These are phyloP conservation scores for Talaromyces sp. DNA, from an alignment of 2,329 filamentous ascomycete genomes.

Conservation along the genomic window DNA sequence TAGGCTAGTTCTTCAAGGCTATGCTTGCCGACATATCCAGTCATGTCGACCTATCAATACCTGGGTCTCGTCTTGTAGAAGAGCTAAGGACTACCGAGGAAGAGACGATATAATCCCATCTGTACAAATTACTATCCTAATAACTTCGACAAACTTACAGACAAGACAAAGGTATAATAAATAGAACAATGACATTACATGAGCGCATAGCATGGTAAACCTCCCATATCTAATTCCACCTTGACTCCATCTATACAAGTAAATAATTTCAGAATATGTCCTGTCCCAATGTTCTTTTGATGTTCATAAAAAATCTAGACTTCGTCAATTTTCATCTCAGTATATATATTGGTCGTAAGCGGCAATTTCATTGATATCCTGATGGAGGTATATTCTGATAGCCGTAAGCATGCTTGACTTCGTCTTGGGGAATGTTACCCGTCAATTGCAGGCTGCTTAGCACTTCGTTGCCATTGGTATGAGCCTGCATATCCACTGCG, in stretches of 20 bases:
- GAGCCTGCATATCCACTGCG: not conserved
- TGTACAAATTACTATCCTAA: not conserved
- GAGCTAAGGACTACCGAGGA: not conserved
- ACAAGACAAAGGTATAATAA: not conserved
- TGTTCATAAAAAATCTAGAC: not conserved
- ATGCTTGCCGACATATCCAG: not conserved
- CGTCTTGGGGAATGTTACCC: not conserved
- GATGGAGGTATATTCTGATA: slow-evolving; percentile 1
- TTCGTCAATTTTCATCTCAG: not conserved
- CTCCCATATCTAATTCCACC: not conserved
- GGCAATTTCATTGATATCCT: not conserved
- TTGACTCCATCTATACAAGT: slow-evolving; percentile 13
- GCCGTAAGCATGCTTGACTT: slow-evolving; percentile 4
- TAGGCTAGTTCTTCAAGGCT: not conserved
- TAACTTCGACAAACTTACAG: not conserved
- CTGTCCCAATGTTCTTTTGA: not conserved
- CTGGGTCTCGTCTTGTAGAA: not conserved
- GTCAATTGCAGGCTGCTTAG: not conserved
- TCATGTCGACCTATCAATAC: not conserved
- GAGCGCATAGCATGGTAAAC: not conserved
- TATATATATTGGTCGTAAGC: not conserved
- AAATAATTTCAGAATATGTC: not conserved
- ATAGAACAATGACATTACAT: not conserved
- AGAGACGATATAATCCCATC: not conserved
- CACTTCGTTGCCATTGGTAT: not conserved